Percentiles rank a stretch among this genome's conserved stretches.
These are phyloP conservation scores for Trichoderma sp. DNA, from an alignment of 2,329 filamentous ascomycete genomes.

Conservation along the genomic window DNA sequence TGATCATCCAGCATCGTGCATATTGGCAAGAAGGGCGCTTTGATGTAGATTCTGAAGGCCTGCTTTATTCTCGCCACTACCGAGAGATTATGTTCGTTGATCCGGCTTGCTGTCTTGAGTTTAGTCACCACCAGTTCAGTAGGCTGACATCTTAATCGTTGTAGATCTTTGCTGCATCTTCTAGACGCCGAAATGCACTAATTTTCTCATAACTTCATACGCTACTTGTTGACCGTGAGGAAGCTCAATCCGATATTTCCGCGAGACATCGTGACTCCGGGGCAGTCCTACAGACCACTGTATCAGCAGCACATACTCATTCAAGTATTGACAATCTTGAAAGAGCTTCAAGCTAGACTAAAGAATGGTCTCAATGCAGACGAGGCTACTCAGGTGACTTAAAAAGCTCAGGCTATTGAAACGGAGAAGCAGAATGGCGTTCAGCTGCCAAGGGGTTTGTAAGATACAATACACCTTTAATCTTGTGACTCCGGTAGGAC, in stretches of 20 bases:
- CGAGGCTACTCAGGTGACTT: slow-evolving; percentile 55
- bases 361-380: slow-evolving; percentile 57
- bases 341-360: slow-evolving; percentile 56
- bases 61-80: not conserved
- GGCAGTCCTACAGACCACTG: slow-evolving; percentile 46
- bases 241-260: not conserved
- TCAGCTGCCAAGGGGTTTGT: slow-evolving; percentile 58
- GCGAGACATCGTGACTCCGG: slow-evolving; percentile 39
- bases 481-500: slow-evolving; percentile 57
- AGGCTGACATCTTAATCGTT: not conserved
- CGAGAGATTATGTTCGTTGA: not conserved
- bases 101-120: not conserved
- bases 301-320: slow-evolving; percentile 58
- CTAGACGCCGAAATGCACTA: not conserved
- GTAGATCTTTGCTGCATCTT: slow-evolving; percentile 19
- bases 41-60: not conserved
- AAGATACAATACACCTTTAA: slow-evolving; percentile 61
- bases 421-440: slow-evolving; percentile 54
- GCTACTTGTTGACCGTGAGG: not conserved
- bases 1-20: not conserved
- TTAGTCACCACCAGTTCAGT: not conserved
- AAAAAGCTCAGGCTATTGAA: slow-evolving; percentile 62
- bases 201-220: not conserved
- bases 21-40: not conserved
- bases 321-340: slow-evolving; percentile 52